A percentile compares a stretch with the other conserved stretches of the same genome.
These are phyloP conservation scores for Helenozyma baotianmanensis DNA, from an alignment of 805 yeast genomes.

Conservation along the genomic window DNA sequence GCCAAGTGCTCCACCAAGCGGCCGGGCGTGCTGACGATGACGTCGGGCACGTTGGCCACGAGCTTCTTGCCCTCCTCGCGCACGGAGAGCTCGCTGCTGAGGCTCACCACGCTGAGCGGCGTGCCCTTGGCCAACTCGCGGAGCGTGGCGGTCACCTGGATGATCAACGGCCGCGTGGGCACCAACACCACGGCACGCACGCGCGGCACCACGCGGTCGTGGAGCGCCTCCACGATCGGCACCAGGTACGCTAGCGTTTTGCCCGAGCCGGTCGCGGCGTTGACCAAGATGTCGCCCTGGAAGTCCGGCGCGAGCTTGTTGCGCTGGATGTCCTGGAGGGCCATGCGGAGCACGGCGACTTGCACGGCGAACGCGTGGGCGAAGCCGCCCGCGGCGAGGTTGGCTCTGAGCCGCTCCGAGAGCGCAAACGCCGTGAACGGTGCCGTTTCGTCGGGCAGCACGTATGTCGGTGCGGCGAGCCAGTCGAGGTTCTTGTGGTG, in stretches of 20 bases:
- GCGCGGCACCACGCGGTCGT: constrained; percentile 61
- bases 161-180: constrained; percentile 85
- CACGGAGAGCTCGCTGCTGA: constrained; percentile 48
- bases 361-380: constrained; percentile 74
- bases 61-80: constrained; percentile 62
- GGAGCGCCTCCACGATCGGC: constrained; percentile 72
- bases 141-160: constrained; percentile 72
- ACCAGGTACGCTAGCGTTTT: constrained; percentile 85
- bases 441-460: constrained; percentile 41
- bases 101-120: constrained; percentile 55
- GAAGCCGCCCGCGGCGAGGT: constrained; percentile 45
- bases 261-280: constrained; percentile 96
- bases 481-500: constrained; percentile 47
- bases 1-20: constrained; percentile 71
- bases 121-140: constrained; percentile 61
- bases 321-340: constrained; percentile 40
- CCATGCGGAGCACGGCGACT: constrained; percentile 54
- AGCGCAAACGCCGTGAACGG: constrained; percentile 50
- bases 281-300: constrained; percentile 76
- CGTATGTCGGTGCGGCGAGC: constrained; percentile 61
- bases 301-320: constrained; percentile 45
- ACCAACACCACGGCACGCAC: constrained; percentile 74
- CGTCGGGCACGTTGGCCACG: constrained; percentile 50
- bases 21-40: constrained; percentile 72
- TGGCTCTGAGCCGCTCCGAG: constrained; percentile 38